Conservation (phyloP, 306 rosid genomes). For the Cicer chorassanicum region DNA sequence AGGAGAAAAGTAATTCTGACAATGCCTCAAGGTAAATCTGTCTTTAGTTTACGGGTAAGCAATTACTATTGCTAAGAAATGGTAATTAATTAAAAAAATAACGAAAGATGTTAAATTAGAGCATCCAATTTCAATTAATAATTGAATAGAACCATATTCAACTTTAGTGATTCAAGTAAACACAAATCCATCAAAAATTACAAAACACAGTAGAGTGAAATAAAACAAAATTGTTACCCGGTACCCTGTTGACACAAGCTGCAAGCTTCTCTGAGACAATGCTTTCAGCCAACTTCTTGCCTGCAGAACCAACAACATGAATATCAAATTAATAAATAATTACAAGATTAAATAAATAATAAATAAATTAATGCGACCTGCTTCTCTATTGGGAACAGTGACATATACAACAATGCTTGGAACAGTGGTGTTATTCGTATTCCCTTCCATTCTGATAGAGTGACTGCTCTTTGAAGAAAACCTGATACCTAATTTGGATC, state of each 20-base stretch:
- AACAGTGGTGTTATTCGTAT: conserved; percentile 54
- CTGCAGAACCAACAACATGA: conserved; percentile 48
- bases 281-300: conserved; percentile 88
- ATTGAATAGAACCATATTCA: conserved; percentile 4
- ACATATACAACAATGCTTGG: conserved; percentile 94
- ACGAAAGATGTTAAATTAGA: background rate
- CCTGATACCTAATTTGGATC: conserved; percentile 65
- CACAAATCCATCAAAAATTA: background rate
- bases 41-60: background rate
- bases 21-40: background rate
- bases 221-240: conserved; percentile 58
- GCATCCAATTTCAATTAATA: conserved; percentile 2
- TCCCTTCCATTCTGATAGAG: conserved; percentile 67
- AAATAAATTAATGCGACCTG: conserved; percentile 51
- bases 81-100: background rate
- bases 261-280: conserved; percentile 90
- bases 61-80: background rate
- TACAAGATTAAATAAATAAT: background rate
- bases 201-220: background rate
- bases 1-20: conserved; percentile 29
- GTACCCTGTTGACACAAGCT: conserved; percentile 89
- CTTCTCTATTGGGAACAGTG: conserved; percentile 91
- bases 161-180: background rate
- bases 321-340: conserved; percentile 14
- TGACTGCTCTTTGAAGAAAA: conserved; percentile 43